Base-by-base conservation (phyloP, 306 rosid species). In the Acmispon strigosus region DNA sequence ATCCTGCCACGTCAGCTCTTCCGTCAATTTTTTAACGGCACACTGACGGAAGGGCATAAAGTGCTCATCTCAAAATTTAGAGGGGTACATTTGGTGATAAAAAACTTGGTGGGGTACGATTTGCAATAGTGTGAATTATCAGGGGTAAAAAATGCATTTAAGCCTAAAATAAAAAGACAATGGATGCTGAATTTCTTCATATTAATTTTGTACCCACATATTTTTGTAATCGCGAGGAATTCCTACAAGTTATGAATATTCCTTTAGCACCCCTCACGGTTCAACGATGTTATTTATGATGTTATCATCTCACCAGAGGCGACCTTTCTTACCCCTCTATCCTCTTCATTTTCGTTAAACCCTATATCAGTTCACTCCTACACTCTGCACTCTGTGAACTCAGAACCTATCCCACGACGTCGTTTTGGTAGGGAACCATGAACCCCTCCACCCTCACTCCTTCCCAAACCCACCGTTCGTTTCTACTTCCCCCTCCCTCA, bases 371-470 rank as follows among this genome's bases (percentile, higher is more conserved):
- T 52, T 32, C 82, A 57, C 37, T 27, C 57, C 63, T 49, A 11
- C 73, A 12, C 61, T 10, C 50, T 4, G 3, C 15, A 52, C 49
- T 7, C 73, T 54, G 48, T 78, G 27, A 32, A 6, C 36, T 4
- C 54, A 34, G 39, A 60, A 36, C 27, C 57, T 19, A 39, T n/a
- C 3, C 14, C 12, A 77, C 90, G 86, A 74, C 86, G 83, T 79
- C 87, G 73, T 76, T 4, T 8, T 8, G 8, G 9, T 58, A 13
- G 29, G 66, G 78, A 70, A 86, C 69, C 53, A 91, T 94, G 99
- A 84, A 83, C 65, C 88, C 96, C 64, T 87, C 96, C 43, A 66
- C 92, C 4, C 84, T 87, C 19, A 60, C 78, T 20, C 32, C 89
- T 62, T 75, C 75, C 1, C 39, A 68, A 17, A 69, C 65, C 8